Percentiles rank a stretch among this genome's conserved stretches.
Conservation (phyloP, 495 filamentous ascomycete genomes). For the Durotheca rogersii region DNA sequence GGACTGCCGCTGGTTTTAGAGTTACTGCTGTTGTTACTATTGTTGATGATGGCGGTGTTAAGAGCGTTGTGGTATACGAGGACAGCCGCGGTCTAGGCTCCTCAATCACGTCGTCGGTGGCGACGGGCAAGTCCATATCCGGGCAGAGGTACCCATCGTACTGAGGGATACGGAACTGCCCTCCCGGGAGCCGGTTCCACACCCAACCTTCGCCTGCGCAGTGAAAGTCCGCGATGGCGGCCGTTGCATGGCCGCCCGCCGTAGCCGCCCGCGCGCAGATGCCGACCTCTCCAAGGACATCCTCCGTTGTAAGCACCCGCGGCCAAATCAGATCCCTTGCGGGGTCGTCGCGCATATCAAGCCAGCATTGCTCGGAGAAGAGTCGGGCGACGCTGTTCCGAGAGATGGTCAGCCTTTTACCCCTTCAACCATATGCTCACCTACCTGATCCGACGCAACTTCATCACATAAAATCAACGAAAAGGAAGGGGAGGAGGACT, state of each 20-base stretch:
- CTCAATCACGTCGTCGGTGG: conserved; percentile 24
- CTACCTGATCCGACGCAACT: too few relatives aligned
- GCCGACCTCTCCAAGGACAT: conserved; percentile 13
- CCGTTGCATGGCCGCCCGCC: conserved; percentile 24
- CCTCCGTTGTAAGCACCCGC: conserved; percentile 11
- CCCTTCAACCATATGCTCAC: too few relatives aligned
- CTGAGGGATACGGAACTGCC: conserved; percentile 33
- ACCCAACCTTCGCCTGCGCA: conserved; percentile 18
- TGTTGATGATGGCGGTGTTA: not conserved
- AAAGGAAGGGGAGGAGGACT: conserved; percentile 8
- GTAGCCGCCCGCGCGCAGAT: conserved; percentile 7
- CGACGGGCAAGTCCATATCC: conserved; percentile 27
- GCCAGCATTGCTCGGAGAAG: conserved; percentile 29
- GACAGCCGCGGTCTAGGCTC: conserved; percentile 16
- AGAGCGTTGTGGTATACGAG: conserved; percentile 6
- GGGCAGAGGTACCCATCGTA: conserved; percentile 34
- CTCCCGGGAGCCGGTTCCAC: conserved; percentile 31
- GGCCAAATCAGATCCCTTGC: conserved; percentile 19
- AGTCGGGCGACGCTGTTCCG: conserved; percentile 20
- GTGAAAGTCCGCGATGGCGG: conserved; percentile 33
- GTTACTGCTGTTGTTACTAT: not conserved
- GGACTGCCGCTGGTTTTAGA: not conserved
- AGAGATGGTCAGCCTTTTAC: not conserved
- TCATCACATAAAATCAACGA: too few relatives aligned
- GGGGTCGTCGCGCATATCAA: conserved; percentile 2